These are phyloP conservation scores for Exophiala bonariae DNA, from an alignment of 2,329 filamentous ascomycete genomes.

Conservation along the genomic window DNA sequence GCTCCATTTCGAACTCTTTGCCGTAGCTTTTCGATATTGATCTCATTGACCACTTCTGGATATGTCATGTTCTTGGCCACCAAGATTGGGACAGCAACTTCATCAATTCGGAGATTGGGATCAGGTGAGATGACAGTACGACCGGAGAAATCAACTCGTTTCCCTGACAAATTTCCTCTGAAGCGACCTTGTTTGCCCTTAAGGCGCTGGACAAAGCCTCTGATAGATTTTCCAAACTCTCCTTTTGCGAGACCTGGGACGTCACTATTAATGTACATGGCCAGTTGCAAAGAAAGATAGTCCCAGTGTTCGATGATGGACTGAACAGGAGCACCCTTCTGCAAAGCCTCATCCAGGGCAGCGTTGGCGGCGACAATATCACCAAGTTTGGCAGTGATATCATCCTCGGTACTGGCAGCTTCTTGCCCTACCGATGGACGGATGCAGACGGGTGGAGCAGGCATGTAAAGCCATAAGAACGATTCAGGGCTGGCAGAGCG, in stretches of 20 bases:
- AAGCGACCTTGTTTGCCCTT: slow-evolving; percentile 98
- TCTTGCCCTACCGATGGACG: slow-evolving; percentile 93
- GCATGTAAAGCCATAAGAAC: slow-evolving; percentile 96
- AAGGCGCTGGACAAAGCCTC: slow-evolving; percentile 90
- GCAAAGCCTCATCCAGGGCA: slow-evolving; percentile 77
- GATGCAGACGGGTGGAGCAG: slow-evolving; percentile 90
- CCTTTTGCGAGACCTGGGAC: slow-evolving; percentile 88
- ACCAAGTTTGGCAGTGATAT: slow-evolving; percentile 93
- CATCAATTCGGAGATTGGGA: slow-evolving; percentile 87
- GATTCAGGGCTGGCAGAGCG: slow-evolving; percentile 92
- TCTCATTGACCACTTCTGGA: slow-evolving; percentile 79
- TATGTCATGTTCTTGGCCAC: slow-evolving; percentile 98
- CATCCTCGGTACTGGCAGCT: slow-evolving; percentile 89
- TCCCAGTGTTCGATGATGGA: slow-evolving; percentile 99
- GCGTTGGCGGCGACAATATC: slow-evolving; percentile 94
- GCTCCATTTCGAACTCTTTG: slow-evolving; percentile 74
- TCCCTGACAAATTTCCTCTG: slow-evolving; percentile 93
- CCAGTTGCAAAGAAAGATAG: slow-evolving; percentile 89
- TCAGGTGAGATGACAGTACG: slow-evolving; percentile 97
- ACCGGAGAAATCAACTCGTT: slow-evolving; percentile 97
- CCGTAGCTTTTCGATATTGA: slow-evolving; percentile 81
- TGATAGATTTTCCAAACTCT: slow-evolving; percentile 81
- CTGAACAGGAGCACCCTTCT: slow-evolving; percentile 79
- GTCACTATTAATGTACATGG: slow-evolving; percentile 97
- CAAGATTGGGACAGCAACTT: slow-evolving; percentile 85